Conservation (phyloP, 805 yeast species). For the Danielia reshetovae region DNA sequence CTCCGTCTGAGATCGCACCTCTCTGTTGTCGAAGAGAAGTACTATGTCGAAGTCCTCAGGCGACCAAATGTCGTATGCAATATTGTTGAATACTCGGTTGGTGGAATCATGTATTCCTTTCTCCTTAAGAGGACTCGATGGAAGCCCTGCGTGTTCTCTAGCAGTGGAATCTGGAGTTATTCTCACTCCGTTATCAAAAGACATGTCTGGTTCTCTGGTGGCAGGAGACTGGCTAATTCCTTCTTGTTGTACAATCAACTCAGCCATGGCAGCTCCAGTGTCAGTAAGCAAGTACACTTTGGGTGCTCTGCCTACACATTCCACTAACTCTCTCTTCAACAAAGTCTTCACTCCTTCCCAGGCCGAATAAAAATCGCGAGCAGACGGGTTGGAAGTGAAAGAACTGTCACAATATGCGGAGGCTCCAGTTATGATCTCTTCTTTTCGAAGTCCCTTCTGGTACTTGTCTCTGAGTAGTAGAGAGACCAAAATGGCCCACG, state of each 20-base stretch:
- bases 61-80: conserved; percentile 55
- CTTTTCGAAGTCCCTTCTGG: conserved; percentile 58
- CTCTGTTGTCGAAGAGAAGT: conserved; percentile 76
- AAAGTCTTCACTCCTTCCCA: conserved; percentile 71
- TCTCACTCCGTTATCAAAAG: conserved; percentile 34
- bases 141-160: conserved; percentile 1
- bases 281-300: conserved; percentile 61
- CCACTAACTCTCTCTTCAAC: conserved; percentile 55
- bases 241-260: conserved; percentile 48
- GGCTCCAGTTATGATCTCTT: conserved; percentile 53
- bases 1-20: conserved; percentile 63
- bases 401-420: conserved; percentile 53
- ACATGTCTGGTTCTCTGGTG: conserved; percentile 20
- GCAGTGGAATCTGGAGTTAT: conserved; percentile 20
- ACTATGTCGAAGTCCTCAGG: conserved; percentile 54
- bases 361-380: conserved; percentile 65
- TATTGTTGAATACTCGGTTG: conserved; percentile 19
- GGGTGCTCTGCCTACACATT: conserved; percentile 51
- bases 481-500: conserved; percentile 72
- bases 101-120: conserved; percentile 20
- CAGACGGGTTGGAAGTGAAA: conserved; percentile 55
- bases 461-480: conserved; percentile 47
- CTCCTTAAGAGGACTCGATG: conserved; percentile 4
- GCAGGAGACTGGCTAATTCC: conserved; percentile 21
- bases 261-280: conserved; percentile 63